phyloP scores from a whole-genome alignment of 169 alveolate species.

The Plasmodium reichenowi region DNA sequence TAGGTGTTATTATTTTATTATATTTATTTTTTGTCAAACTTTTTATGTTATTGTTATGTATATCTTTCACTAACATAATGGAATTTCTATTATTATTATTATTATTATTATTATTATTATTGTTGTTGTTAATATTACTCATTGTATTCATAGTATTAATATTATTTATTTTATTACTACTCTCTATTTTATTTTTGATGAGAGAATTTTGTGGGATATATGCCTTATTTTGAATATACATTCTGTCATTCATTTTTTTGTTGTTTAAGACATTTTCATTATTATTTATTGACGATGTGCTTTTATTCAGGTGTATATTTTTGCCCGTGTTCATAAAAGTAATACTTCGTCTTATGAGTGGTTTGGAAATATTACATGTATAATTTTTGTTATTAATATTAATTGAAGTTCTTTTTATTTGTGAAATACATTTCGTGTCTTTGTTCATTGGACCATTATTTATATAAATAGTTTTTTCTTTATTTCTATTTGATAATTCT shows the following conservation, averaged over 20 bases:
- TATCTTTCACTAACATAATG: neutral
- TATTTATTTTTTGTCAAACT: neutral
- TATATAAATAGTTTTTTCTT: neutral
- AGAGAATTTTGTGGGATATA: constrained; percentile 7
- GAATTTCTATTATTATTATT: neutral
- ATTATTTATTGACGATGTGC: neutral
- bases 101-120: neutral
- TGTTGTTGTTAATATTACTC: neutral
- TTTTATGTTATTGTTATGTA: neutral
- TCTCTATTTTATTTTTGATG: constrained; percentile 3
- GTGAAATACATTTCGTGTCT: neutral
- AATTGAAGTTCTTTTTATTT: constrained; percentile 4
- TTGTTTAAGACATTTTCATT: neutral
- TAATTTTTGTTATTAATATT: constrained; percentile 18
- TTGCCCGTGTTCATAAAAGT: neutral
- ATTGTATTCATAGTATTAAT: neutral
- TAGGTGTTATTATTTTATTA: constrained; percentile 6
- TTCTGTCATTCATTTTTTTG: neutral
- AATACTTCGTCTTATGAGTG: neutral
- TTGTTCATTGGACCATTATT: constrained; percentile 4
- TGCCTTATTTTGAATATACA: neutral
- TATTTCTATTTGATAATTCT: neutral
- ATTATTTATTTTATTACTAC: constrained; percentile 6
- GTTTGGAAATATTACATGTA: neutral
- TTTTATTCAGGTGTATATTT: neutral